phyloP scores from a whole-genome alignment of 768 basidiomycete genomes.

The Trametes elegans region DNA sequence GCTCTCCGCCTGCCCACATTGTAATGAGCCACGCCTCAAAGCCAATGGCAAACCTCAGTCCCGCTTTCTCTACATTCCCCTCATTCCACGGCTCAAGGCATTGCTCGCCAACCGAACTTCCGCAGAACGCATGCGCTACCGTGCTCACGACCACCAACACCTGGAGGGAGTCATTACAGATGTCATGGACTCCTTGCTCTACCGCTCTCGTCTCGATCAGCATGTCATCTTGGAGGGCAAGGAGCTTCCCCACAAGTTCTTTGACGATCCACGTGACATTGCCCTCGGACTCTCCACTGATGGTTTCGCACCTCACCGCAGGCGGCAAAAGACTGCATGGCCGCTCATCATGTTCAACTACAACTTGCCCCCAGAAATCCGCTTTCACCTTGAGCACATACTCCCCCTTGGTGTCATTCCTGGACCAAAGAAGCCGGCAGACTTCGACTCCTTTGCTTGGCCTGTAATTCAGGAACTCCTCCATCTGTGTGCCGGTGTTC shows the following conservation, averaged over 20 bases:
- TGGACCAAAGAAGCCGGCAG: slow-evolving; percentile 20
- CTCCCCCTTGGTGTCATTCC: slow-evolving; percentile 25
- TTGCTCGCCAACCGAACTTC: neutral
- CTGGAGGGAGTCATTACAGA: slow-evolving; percentile 29
- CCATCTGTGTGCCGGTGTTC: slow-evolving; percentile 23
- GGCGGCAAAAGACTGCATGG: slow-evolving; percentile 34
- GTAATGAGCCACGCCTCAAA: slow-evolving; percentile 16
- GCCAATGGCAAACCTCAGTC: slow-evolving; percentile 5
- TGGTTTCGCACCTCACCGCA: slow-evolving; percentile 41
- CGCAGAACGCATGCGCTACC: slow-evolving; percentile 15
- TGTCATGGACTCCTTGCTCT: slow-evolving; percentile 37
- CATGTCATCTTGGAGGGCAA: slow-evolving; percentile 31
- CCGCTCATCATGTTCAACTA: slow-evolving; percentile 42
- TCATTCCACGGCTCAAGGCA: slow-evolving; percentile 21
- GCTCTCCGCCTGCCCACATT: slow-evolving; percentile 18
- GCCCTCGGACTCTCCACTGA: slow-evolving; percentile 43
- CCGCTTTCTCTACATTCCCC: slow-evolving; percentile 23
- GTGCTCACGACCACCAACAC: slow-evolving; percentile 8
- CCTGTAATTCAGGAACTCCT: slow-evolving; percentile 29
- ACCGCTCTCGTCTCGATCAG: slow-evolving; percentile 24
- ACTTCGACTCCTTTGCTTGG: slow-evolving; percentile 29
- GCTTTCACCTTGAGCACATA: slow-evolving; percentile 18
- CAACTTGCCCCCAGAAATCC: slow-evolving; percentile 29
- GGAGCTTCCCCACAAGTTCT: slow-evolving; percentile 30
- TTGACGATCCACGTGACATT: slow-evolving; percentile 38